These are phyloP conservation scores for Colletotrichum australisinense DNA, from an alignment of 2,329 filamentous ascomycete species.

Conservation along the genomic window DNA sequence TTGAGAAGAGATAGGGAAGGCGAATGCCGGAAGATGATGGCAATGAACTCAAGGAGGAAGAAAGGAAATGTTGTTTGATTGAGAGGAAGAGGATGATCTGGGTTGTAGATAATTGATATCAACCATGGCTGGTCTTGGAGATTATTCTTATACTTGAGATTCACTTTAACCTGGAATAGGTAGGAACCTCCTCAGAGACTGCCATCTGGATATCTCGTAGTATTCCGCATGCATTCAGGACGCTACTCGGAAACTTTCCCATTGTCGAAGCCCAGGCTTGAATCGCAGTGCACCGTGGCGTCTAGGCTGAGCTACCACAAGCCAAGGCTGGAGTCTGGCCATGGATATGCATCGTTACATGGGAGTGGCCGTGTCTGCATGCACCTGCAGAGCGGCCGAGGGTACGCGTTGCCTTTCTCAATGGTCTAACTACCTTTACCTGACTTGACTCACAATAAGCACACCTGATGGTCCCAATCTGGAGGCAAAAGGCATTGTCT, in stretches of 20 bases:
- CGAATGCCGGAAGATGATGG: not conserved
- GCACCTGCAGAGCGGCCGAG: not conserved
- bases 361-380: conserved; percentile 10
- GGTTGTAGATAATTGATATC: not conserved
- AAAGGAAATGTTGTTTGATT: not conserved
- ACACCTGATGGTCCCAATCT: not conserved
- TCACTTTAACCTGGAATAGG: no score
- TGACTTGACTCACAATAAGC: not conserved
- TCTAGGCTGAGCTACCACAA: conserved; percentile 4
- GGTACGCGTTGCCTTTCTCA: not conserved
- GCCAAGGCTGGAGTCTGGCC: conserved; percentile 1
- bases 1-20: not conserved
- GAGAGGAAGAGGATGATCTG: not conserved
- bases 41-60: no score
- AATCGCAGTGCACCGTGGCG: conserved; percentile 6
- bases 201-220: not conserved
- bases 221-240: conserved; percentile 14
- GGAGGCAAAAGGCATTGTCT: conserved; percentile 17
- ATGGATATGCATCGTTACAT: not conserved
- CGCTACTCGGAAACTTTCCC: conserved; percentile 18
- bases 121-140: not conserved
- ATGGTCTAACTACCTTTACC: not conserved
- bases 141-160: conserved; percentile 30
- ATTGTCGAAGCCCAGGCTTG: not conserved
- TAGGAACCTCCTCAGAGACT: not conserved